Base-by-base conservation (phyloP, 768 basidiomycete species). In the Suillus subluteus region DNA sequence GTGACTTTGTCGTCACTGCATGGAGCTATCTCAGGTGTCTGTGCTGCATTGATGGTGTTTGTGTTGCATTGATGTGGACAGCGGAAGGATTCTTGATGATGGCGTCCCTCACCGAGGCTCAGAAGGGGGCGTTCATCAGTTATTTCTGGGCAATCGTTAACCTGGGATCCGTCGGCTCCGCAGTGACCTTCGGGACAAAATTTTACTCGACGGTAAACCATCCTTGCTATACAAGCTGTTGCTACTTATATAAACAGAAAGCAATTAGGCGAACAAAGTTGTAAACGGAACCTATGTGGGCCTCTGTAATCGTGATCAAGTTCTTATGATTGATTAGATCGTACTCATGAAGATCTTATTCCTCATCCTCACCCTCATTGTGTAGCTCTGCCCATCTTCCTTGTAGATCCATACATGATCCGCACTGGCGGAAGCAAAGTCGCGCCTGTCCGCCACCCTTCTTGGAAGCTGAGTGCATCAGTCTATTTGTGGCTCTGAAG, bases 131-230 rank as follows among this genome's bases (percentile, higher is more conserved):
- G 38, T 94, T 84, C 77, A 92, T 94, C 61, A 88, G 85, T 48
- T 86, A 92, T 55, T 95, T 94, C 80, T 94, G 93, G 93, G 79
- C 84, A 55, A 90, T 94, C 67, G 94, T 95, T 81, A 93, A 94
- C 71, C 68, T 93, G 35, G 92, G 91, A 32, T 88, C 88, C 50
- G 90, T 95, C 58, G 92, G 93, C 41, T 86, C 91, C 5, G 81
- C 88, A 12, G 90, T 94, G 40, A 87, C 91, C 16, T 80, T 94
- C 44, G 93, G 86, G 1, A 79, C 86, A 70, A 94, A 94, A 71
- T 88, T 87, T 72, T 73, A 90, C 59, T 89, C 88, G 26, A 80
- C 74, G 73, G 91, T 89, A 68, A 40, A 83, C 78, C 15, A 18
- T 32, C 40, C 26, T 56, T 63, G 62, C 35, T 61, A 30, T 38